Base-by-base conservation (phyloP, 495 filamentous ascomycete genomes). In the Neurospora sp. region DNA sequence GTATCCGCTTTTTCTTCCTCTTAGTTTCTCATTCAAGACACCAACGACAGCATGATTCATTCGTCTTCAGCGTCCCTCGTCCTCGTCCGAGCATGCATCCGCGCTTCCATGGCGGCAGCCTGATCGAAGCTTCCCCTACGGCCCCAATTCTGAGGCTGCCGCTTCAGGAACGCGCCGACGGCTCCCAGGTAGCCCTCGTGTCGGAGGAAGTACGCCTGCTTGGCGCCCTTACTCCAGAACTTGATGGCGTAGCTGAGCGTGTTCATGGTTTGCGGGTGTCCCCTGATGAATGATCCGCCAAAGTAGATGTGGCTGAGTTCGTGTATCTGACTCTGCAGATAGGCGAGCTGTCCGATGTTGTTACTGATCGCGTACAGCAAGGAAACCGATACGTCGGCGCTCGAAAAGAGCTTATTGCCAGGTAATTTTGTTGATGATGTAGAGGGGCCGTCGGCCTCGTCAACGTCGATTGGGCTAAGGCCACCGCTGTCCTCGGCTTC, bases 281-380 rank as follows among this genome's bases (percentile, higher is more conserved):
- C 95, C 16, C 96, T 91, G 79, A 99, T 99, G 81, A 98, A 99
- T 9, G 91, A 94, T 40, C 96, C 96, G 14, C 96, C 96, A 78
- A 99, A 99, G 82, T 99, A 99, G 71, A 99, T 98, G 79, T 94
- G 90, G 70, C 92, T 91, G 22, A 98, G 86, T 68, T 88, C 86
- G 80, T 99, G 94, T 78, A 97, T 96, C 76, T 97, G 93, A 40
- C 93, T 94, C 77, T 97, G 94, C 31, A 99, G 85, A 80, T 96
- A 98, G 44, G 96, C 93, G 74, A 99, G 97, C 85, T 99, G 96
- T 14, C 96, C 96, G 71, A 99, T 98, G 82, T 99, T 99, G 82
- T 99, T 98, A 81, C 93, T 87, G 65, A 89, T 86, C 48, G 94
- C 94, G 80, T 97, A 97, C 5, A 97, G 86, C 48, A 97, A 84